Evolutionary conservation across 352 stramenopile genomes (phyloP).

Genomic region (Thraustochytrium striatum): DNA sequence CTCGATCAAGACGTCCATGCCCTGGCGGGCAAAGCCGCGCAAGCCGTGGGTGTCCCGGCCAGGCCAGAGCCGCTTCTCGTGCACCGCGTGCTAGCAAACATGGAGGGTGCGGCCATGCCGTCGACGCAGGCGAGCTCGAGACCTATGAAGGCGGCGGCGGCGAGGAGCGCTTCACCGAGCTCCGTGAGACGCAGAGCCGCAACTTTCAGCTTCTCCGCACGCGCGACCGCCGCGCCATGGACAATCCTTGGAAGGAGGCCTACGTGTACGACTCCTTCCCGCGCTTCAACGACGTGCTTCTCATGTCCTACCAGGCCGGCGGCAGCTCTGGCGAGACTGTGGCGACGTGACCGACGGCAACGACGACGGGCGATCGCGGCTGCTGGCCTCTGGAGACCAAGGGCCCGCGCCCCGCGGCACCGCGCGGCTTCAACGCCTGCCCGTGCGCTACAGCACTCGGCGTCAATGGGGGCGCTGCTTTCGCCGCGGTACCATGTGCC

Average conservation of each 20-base stretch:
- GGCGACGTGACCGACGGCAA: neutral
- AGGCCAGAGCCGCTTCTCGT: neutral
- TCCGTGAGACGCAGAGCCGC: neutral
- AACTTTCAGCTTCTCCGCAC: neutral
- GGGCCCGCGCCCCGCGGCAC: neutral
- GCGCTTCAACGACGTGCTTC: neutral
- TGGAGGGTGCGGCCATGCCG: neutral
- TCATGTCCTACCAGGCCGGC: conserved; percentile 12
- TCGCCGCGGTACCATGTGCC: neutral
- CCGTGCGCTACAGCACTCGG: neutral
- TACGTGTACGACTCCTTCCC: conserved; percentile 35
- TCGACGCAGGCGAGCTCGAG: neutral
- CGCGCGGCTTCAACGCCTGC: neutral
- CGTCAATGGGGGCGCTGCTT: neutral
- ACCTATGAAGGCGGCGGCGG: conserved; percentile 5
- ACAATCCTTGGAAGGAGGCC: conserved; percentile 17
- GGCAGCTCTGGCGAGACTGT: neutral
- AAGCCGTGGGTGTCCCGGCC: neutral
- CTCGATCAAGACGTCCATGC: too few species aligned
- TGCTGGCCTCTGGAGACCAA: neutral
- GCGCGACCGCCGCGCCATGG: neutral
- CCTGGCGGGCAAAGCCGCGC: too few species aligned
- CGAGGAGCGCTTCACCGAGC: neutral
- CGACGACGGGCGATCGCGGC: too few species aligned
- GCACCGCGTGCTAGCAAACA: neutral